Conservation (phyloP, 768 basidiomycete genomes). For the Boletus sp. region DNA sequence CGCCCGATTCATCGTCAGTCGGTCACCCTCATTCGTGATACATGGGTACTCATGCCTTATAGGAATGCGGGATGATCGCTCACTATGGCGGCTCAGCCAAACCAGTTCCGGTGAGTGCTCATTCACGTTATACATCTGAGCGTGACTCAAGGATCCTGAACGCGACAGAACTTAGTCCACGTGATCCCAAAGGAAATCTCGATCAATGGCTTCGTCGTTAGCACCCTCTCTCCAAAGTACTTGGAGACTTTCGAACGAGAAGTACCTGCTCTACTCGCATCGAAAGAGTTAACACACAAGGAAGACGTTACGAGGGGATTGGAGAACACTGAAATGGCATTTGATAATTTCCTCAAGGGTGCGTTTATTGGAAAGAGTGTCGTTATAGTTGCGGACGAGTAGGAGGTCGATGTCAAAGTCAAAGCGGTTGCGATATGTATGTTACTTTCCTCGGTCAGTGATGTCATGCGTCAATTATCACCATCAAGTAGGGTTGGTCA, state of each 20-base stretch:
- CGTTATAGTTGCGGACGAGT: conserved; percentile 4
- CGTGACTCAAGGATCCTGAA: neutral
- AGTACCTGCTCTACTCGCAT: conserved; percentile 39
- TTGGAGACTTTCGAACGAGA: conserved; percentile 39
- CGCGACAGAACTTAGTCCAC: conserved; percentile 34
- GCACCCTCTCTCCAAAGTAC: conserved; percentile 31
- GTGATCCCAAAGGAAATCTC: conserved; percentile 41
- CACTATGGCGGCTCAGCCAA: neutral
- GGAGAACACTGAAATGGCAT: conserved; percentile 26
- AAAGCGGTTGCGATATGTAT: neutral
- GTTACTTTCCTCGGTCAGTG: neutral
- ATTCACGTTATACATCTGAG: neutral
- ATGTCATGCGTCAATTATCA: neutral
- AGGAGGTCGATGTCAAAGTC: neutral
- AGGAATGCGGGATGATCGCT: conserved; percentile 34
- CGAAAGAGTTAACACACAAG: conserved; percentile 44
- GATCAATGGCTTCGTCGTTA: conserved; percentile 45
- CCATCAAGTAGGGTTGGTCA: neutral
- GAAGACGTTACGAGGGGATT: conserved; percentile 48
- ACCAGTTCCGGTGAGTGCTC: conserved; percentile 1
- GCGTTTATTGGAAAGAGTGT: conserved; percentile 6
- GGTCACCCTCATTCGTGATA: neutral
- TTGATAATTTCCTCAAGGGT: conserved; percentile 8
- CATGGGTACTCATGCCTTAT: neutral
- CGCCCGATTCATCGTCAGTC: conserved; percentile 47